Conservation (phyloP, 2,329 filamentous ascomycete species). For the Thielaviopsis populi region DNA sequence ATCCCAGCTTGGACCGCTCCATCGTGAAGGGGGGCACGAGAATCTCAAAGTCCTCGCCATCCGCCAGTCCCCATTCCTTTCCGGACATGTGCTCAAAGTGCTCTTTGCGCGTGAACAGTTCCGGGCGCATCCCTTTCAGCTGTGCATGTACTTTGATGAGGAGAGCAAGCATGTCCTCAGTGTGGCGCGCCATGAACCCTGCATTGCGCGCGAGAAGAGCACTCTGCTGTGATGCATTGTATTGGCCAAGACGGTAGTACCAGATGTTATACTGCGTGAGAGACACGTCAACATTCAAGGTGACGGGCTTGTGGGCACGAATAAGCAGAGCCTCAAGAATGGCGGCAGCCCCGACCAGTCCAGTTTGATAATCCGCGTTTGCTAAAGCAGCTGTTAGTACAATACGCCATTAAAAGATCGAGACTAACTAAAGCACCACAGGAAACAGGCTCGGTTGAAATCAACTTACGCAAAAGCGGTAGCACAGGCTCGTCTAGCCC, state of each 20-base stretch:
- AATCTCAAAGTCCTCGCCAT: conserved; percentile 12
- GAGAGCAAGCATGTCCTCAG: conserved; percentile 19
- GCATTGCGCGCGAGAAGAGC: conserved; percentile 17
- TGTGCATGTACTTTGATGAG: conserved; percentile 12
- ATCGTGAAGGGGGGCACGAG: conserved; percentile 15
- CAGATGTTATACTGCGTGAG: conserved; percentile 22
- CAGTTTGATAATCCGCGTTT: conserved; percentile 21
- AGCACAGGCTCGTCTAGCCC: conserved; percentile 47
- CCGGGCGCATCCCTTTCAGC: conserved; percentile 12
- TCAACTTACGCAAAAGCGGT: conserved; percentile 43
- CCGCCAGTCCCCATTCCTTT: conserved; percentile 12
- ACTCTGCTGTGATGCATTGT: conserved; percentile 16
- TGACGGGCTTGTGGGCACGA: conserved; percentile 18
- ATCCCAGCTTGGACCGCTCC: conserved; percentile 11
- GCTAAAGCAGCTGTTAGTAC: conserved; percentile 13
- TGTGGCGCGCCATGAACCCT: conserved; percentile 18
- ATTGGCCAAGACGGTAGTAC: conserved; percentile 20
- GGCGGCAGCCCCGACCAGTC: conserved; percentile 19
- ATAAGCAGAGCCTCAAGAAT: conserved; percentile 18
- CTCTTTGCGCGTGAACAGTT: conserved; percentile 14
- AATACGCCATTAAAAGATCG: neutral
- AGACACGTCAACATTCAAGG: conserved; percentile 21
- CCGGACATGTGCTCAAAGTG: conserved; percentile 17
- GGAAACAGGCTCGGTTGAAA: neutral
- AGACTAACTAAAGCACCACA: neutral